Evolutionary conservation across 108 stramenopile genomes (phyloP).

Genomic region (Cyclotella baltica): DNA sequence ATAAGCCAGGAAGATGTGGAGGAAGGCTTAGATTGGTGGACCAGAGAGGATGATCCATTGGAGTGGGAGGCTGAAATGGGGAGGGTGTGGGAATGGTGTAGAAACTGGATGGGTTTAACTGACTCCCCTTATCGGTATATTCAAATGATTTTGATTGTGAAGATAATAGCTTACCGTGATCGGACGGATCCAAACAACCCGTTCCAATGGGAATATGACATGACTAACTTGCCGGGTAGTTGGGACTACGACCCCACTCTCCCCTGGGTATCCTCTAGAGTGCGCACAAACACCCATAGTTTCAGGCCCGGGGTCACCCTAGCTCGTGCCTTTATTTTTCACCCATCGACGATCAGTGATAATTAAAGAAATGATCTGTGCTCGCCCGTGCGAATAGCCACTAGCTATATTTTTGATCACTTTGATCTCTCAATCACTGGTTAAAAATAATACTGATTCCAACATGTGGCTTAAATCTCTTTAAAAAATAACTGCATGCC

Average conservation of each 20-base stretch:
- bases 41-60: neutral
- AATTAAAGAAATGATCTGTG: no score
- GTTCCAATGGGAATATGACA: conserved; percentile 17
- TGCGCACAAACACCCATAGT: no score
- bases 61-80: conserved; percentile 8
- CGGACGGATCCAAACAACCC: conserved; percentile 4
- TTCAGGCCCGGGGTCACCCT: no score
- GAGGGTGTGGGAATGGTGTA: conserved; percentile 23
- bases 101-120: conserved; percentile 49
- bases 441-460: no score
- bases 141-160: conserved; percentile 18
- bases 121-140: conserved; percentile 39
- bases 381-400: no score
- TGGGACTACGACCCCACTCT: conserved; percentile 15
- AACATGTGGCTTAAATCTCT: no score
- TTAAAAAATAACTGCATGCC: no score
- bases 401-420: no score
- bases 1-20: neutral
- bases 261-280: no score
- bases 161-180: conserved; percentile 22
- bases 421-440: no score
- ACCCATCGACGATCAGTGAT: no score
- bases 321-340: no score
- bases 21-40: neutral
- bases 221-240: conserved; percentile 24